A percentile compares a stretch with the other conserved stretches of the same genome.
These are phyloP conservation scores for Aureobasidium pullulans DNA, from an alignment of 2,329 filamentous ascomycete species.

Conservation along the genomic window DNA sequence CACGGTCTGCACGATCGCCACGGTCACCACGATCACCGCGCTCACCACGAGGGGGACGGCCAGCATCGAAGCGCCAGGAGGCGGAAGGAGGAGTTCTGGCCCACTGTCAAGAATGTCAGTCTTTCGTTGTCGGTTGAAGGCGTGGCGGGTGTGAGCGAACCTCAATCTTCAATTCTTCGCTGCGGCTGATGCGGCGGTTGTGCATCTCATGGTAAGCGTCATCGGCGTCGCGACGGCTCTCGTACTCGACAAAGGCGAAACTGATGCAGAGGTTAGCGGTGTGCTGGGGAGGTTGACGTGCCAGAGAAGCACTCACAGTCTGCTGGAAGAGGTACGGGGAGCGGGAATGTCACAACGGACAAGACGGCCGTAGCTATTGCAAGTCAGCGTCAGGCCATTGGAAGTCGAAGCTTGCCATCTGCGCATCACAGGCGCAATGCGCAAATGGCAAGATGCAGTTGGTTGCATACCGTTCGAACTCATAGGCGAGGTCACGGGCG, in stretches of 20 bases:
- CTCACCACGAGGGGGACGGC: constrained; percentile 28
- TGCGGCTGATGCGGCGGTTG: constrained; percentile 94
- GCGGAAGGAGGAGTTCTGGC: constrained; percentile 95
- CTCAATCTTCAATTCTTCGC: constrained; percentile 96
- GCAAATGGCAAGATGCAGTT: neutral
- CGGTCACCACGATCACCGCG: neutral
- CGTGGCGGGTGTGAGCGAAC: constrained; percentile 43
- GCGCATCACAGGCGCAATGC: constrained; percentile 1
- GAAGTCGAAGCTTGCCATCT: neutral
- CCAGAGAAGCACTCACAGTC: constrained; percentile 64
- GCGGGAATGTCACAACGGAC: constrained; percentile 98
- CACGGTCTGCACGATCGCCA: neutral
- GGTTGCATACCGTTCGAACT: constrained; percentile 98
- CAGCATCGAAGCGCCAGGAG: constrained; percentile 96
- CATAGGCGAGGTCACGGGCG: constrained; percentile 98
- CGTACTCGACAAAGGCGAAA: constrained; percentile 98
- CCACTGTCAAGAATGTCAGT: constrained; percentile 57
- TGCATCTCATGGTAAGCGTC: constrained; percentile 99
- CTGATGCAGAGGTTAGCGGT: constrained; percentile 34
- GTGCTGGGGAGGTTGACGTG: neutral
- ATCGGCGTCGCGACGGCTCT: constrained; percentile 94
- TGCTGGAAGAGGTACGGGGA: constrained; percentile 83
- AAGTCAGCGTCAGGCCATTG: constrained; percentile 15
- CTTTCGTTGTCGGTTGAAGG: neutral
- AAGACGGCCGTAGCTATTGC: constrained; percentile 80